Conservation (phyloP, 306 rosid species). For the Begonia masoniana region DNA sequence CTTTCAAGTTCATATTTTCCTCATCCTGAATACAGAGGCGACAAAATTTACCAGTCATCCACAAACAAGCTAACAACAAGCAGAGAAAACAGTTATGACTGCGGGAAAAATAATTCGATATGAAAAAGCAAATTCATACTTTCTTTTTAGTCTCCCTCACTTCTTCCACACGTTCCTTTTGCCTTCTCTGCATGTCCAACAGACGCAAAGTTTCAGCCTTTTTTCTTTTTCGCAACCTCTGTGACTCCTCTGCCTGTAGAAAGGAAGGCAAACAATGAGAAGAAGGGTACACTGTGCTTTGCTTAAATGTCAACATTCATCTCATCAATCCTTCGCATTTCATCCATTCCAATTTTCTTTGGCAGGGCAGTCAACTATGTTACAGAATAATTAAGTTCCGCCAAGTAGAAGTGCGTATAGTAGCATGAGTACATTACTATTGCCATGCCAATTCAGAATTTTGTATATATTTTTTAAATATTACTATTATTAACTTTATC, state of each 20-base stretch:
- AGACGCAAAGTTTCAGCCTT: conserved; percentile 58
- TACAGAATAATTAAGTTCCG: too few relatives aligned
- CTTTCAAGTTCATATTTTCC: conserved; percentile 67
- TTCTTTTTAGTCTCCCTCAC: conserved; percentile 85
- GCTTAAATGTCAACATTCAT: not conserved
- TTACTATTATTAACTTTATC: too few relatives aligned
- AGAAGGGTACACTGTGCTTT: not conserved
- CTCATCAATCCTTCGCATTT: too few relatives aligned
- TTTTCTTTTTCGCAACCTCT: conserved; percentile 68
- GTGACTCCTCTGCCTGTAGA: conserved; percentile 77
- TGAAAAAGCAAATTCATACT: conserved; percentile 31
- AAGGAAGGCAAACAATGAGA: not conserved
- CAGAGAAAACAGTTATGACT: too few relatives aligned
- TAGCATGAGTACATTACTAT: too few relatives aligned
- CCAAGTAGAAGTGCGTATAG: too few relatives aligned
- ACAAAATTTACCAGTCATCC: not conserved
- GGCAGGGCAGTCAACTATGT: too few relatives aligned
- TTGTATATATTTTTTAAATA: too few relatives aligned
- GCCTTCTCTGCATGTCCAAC: conserved; percentile 68
- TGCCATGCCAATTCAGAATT: too few relatives aligned
- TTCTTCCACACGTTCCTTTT: conserved; percentile 83
- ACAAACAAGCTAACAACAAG: not conserved
- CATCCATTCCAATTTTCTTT: too few relatives aligned
- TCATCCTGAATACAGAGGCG: conserved; percentile 44
- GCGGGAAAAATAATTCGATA: not conserved